Evolutionary conservation across 495 filamentous ascomycete species (phyloP), one percentile per base, ranked within the genome.

Genomic region (Halenospora varia): DNA sequence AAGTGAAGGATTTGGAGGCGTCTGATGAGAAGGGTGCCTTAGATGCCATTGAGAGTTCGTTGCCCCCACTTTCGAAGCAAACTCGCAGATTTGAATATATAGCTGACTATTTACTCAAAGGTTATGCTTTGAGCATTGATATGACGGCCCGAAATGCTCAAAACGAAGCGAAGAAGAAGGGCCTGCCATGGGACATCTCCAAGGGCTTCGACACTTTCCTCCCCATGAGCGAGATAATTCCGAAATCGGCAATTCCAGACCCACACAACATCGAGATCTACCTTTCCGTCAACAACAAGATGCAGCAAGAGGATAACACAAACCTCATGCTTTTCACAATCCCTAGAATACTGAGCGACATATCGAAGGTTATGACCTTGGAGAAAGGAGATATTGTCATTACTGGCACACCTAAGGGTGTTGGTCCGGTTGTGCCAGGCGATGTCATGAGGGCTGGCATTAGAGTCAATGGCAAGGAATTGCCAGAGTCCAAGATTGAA

Each of bases 201-300:
- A 98, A 98, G 75, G 95, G 95, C 40, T 97, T 96, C 70, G 95
- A 97, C 67, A 97, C 94, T 19, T 98, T 98, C 78, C 78, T 92
- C 10, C 94, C 94, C 47, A 79, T 98, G 57, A 87, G 82, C 60
- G 73, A 86, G 41, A 77, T 85, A 54, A 96, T 98, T 59, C 71
- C 81, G 42, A 94, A 92, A 74, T 76, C 82, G 18, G 74, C 73
- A 54, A 88, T 97, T 60, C 86, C 88, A 13, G 85, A 97, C 75
- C 94, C 94, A 29, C 90, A 97, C 66, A 82, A 90, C 57, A 86
- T 88, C 41, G 87, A 93, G 71, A 77, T 98, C 45, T 90, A 88
- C 62, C 79, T 98, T 35, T 83, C 73, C 19, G 89, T 97, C 54
- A 92, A 94, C 71, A 76, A 81, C 51, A 73, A 88, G 64, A 63